phyloP scores from a whole-genome alignment of 495 filamentous ascomycete species.

The Corynascus novoguineensis region DNA sequence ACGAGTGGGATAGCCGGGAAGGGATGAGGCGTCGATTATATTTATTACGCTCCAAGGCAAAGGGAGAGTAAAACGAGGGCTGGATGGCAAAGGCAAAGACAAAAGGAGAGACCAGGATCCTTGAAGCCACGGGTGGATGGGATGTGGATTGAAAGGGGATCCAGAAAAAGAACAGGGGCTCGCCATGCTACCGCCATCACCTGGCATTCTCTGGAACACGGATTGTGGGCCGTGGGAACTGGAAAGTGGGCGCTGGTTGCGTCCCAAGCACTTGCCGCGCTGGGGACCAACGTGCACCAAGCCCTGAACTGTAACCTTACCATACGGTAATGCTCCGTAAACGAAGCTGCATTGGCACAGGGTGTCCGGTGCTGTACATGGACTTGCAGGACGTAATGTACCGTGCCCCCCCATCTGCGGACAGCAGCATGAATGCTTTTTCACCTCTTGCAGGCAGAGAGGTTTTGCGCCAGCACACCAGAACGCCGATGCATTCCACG shows the following conservation, averaged over 20 bases:
- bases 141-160: conserved; percentile 1
- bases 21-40: conserved; percentile 10
- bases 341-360: too few relatives aligned
- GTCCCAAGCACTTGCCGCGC: background rate
- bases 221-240: background rate
- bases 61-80: conserved; percentile 5
- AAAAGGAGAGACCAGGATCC: background rate
- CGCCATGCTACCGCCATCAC: background rate
- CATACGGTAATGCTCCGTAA: too few relatives aligned
- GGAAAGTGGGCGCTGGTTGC: background rate
- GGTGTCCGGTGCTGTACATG: too few relatives aligned
- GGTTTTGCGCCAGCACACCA: background rate
- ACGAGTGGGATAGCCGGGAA: conserved; percentile 4
- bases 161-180: conserved; percentile 4
- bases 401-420: too few relatives aligned
- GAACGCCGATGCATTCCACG: background rate
- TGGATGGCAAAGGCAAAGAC: conserved; percentile 6
- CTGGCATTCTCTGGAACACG: background rate
- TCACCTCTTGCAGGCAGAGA: background rate
- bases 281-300: too few relatives aligned
- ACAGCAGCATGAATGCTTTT: background rate
- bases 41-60: conserved; percentile 2
- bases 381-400: too few relatives aligned
- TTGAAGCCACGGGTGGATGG: background rate
- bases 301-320: too few relatives aligned